Percentiles rank a stretch among this genome's conserved stretches.
These are phyloP conservation scores for Yamadazyma scolyti DNA, from an alignment of 805 yeast species.

Conservation along the genomic window DNA sequence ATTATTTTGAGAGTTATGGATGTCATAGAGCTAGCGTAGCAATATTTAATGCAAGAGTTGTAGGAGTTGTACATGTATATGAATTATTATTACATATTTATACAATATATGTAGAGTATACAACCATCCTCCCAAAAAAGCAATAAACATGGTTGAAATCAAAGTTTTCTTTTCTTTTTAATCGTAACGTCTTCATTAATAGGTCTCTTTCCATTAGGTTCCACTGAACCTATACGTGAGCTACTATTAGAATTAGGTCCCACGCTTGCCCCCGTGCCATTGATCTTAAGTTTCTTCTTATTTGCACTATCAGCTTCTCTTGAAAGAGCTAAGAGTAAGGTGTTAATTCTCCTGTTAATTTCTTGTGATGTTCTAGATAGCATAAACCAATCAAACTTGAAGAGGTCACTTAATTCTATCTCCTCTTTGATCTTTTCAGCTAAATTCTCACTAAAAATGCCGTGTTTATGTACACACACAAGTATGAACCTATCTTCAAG, in stretches of 20 bases:
- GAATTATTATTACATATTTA: constrained; percentile 5
- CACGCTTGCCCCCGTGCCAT: constrained; percentile 4
- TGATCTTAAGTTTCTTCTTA: constrained; percentile 36
- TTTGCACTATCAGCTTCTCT: constrained; percentile 53
- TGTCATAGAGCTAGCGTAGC: neutral
- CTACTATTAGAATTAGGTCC: constrained; percentile 19
- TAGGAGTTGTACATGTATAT: neutral
- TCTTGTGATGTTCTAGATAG: constrained; percentile 71
- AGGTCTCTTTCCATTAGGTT: constrained; percentile 18
- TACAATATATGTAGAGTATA: constrained; percentile 1
- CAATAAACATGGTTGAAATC: neutral
- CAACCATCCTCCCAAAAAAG: too few relatives aligned
- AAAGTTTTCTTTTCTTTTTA: constrained; percentile 5
- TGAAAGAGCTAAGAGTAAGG: constrained; percentile 63
- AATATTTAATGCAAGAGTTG: constrained; percentile 3
- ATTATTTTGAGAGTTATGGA: too few relatives aligned
- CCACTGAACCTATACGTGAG: constrained; percentile 33
- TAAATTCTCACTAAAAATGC: constrained; percentile 55
- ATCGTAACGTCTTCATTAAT: constrained; percentile 1
- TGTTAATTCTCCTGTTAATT: constrained; percentile 62
- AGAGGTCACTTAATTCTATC: constrained; percentile 53
- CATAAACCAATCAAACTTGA: constrained; percentile 72
- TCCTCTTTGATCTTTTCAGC: constrained; percentile 66
- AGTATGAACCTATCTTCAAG: constrained; percentile 69
- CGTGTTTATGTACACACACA: constrained; percentile 59